phyloP scores from a whole-genome alignment of 1,284 basidiomycete species.

The Leccinum subfulvum region DNA sequence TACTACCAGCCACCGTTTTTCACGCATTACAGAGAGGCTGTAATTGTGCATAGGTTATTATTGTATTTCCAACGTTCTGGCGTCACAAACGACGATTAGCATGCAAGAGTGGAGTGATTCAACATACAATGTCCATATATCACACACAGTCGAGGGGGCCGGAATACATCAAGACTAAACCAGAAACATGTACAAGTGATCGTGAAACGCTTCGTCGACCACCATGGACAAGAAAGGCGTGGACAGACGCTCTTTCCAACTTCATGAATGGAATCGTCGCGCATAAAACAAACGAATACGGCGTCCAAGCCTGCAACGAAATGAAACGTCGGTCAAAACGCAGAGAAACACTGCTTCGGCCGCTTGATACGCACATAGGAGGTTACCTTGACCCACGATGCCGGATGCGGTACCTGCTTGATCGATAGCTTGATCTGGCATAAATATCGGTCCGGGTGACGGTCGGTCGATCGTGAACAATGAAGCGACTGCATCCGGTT shows the following conservation, averaged over 20 bases:
- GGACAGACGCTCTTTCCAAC: neutral
- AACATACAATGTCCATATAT: too few species aligned
- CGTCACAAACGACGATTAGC: too few species aligned
- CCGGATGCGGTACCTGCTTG: constrained; percentile 20
- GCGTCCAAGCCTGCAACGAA: constrained; percentile 11
- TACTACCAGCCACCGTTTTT: neutral
- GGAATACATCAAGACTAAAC: constrained; percentile 2
- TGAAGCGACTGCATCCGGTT: constrained; percentile 28
- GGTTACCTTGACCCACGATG: constrained; percentile 22
- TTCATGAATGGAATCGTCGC: neutral
- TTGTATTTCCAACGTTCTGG: neutral
- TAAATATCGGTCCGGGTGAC: constrained; percentile 24
- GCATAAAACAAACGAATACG: neutral
- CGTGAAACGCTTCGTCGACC: constrained; percentile 3
- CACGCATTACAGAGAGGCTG: neutral
- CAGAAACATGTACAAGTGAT: neutral
- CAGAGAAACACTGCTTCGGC: neutral
- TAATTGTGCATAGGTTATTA: neutral
- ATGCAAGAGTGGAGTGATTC: too few species aligned
- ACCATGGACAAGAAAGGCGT: neutral
- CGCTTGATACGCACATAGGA: neutral
- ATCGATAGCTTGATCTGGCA: constrained; percentile 35
- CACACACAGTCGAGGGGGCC: neutral
- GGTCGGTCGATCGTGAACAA: constrained; percentile 24
- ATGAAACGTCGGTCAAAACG: neutral